Base-by-base conservation (phyloP, 2,329 filamentous ascomycete genomes). In the Aureobasidium sp. region DNA sequence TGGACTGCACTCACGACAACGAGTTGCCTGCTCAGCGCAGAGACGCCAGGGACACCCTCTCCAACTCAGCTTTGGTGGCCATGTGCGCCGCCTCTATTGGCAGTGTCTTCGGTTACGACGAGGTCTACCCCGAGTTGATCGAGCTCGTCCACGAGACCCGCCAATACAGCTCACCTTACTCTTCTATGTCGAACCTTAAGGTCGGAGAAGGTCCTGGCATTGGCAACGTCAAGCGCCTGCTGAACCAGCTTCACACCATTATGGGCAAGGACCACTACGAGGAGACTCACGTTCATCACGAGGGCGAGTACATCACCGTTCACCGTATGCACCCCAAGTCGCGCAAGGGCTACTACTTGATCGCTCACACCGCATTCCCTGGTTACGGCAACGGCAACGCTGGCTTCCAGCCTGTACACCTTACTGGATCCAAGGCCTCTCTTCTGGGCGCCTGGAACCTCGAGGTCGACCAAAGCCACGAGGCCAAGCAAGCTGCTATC, bases 1-100 rank as follows among this genome's bases (percentile, higher is more conserved):
- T 97, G 91, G 95, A 99, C 73, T 99, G 95, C 75, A 99, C 95
- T 0, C 94, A 99, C 73, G 94, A 99, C 76, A 99, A 99, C 68
- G 93, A 99, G 76, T 89, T 91, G 2, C 94, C 94, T 0, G 90
- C 93, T 0, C 93, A 99, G 75, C 97, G 97, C 75, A 84, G 95
- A 44, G 92, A 97, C 72, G 92, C 92, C 57, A 85, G 91, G 63
- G 95, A 99, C 72, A 97, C 94, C 0, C 81, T 99, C 11, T 90
- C 95, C 8, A 97, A 95, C 70, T 92, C 93, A 53, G 94, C 94
- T 5, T 81, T 99, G 4, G 93, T 97, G 41, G 89, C 87, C 71
- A 97, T 99, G 92, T 99, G 95, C 74, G 86, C 91, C 29, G 96
- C 91, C 68, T 91, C 93, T 1, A 92, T 89, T 8, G 94, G 94